Percentiles rank a stretch among this genome's conserved stretches.
These are phyloP conservation scores for Scutellaria barbata DNA, from an alignment of 257 asterid genomes.

Conservation along the genomic window DNA sequence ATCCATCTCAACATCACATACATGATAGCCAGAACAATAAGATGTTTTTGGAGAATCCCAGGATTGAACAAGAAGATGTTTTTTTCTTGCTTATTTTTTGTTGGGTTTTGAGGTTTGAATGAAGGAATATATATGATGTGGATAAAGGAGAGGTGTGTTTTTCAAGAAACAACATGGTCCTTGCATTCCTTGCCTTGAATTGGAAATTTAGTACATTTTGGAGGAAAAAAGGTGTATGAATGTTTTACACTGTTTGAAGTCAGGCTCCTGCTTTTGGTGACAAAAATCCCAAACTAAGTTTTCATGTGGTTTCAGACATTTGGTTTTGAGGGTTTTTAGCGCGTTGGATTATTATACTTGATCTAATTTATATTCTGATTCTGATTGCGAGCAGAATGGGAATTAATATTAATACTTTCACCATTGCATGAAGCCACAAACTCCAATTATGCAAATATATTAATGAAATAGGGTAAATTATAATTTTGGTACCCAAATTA, in stretches of 20 bases:
- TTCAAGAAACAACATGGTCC: background rate
- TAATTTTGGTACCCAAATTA: no score
- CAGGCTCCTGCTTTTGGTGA: conserved; percentile 20
- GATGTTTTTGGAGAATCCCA: background rate
- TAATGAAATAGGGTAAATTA: no score
- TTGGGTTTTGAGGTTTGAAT: background rate
- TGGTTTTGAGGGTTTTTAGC: background rate
- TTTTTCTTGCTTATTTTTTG: no score
- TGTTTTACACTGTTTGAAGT: conserved; percentile 14
- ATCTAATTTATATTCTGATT: no score
- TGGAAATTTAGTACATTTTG: conserved; percentile 18
- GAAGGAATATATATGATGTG: conserved; percentile 19
- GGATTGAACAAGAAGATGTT: no score
- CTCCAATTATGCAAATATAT: no score
- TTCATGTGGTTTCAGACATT: conserved; percentile 32
- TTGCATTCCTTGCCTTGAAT: conserved; percentile 32
- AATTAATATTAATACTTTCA: no score
- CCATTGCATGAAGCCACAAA: no score
- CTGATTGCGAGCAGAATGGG: no score
- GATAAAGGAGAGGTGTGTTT: conserved; percentile 15
- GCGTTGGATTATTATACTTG: background rate
- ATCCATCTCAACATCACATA: conserved; percentile 31
- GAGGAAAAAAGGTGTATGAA: conserved; percentile 34
- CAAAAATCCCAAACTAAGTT: conserved; percentile 31
- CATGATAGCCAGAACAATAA: conserved; percentile 18